phyloP scores from a whole-genome alignment of 441 rosid genomes.

The Populus hybrid region DNA sequence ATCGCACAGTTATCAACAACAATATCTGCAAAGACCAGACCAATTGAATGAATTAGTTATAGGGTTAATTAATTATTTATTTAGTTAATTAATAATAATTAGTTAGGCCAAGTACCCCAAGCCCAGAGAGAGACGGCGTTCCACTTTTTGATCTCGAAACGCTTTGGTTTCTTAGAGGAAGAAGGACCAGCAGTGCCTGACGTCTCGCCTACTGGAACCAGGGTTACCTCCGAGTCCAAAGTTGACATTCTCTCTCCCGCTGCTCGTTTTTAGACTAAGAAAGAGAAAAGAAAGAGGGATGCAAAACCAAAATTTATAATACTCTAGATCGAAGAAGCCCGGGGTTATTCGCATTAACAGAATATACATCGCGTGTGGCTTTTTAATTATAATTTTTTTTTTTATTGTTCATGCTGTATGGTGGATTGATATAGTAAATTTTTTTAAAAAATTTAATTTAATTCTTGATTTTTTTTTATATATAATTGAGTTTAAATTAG shows the following conservation, averaged over 20 bases:
- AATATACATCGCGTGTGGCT: too few species aligned
- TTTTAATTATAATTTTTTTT: too few species aligned
- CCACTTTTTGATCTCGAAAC: constrained; percentile 92
- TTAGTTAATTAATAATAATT: too few species aligned
- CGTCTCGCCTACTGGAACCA: constrained; percentile 67
- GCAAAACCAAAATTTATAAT: too few species aligned
- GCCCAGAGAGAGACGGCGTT: constrained; percentile 95
- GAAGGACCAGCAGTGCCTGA: constrained; percentile 52
- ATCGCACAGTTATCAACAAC: constrained; percentile 95
- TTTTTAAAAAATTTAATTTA: too few species aligned
- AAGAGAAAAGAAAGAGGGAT: too few species aligned
- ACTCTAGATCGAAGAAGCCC: too few species aligned
- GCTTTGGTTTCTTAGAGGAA: constrained; percentile 63
- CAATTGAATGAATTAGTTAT: not conserved
- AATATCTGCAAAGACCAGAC: constrained; percentile 47
- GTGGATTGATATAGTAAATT: too few species aligned
- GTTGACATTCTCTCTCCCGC: constrained; percentile 43
- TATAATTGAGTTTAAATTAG: too few species aligned
- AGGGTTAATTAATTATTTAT: not conserved
- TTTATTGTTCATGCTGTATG: too few species aligned
- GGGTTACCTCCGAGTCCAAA: constrained; percentile 64
- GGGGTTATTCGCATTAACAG: too few species aligned
- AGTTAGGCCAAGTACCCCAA: constrained; percentile 54
- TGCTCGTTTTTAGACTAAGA: not conserved
- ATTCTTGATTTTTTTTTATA: too few species aligned